Conservation (phyloP, 2,329 filamentous ascomycete genomes). For the Monosporascus sp. region DNA sequence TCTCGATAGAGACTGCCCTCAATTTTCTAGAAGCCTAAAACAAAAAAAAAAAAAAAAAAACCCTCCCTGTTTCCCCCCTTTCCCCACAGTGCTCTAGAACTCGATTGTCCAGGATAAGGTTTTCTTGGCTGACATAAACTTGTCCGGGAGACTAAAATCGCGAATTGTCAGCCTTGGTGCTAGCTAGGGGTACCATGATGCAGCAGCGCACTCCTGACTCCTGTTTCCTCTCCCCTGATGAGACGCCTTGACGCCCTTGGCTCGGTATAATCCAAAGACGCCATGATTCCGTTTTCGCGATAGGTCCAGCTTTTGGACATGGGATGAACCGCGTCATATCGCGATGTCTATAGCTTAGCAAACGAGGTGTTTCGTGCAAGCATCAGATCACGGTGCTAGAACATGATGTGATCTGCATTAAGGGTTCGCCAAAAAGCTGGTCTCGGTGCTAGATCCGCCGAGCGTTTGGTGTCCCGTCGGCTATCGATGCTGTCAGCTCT, state of each 20-base stretch:
- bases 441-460: too few species aligned
- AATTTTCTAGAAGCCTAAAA: too few species aligned
- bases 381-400: not conserved
- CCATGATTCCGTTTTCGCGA: not conserved
- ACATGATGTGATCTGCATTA: not conserved
- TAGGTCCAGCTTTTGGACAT: not conserved
- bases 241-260: not conserved
- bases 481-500: constrained; percentile 6
- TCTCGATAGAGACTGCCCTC: too few species aligned
- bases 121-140: too few species aligned
- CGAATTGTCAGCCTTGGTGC: too few species aligned
- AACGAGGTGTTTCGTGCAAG: not conserved
- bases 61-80: too few species aligned
- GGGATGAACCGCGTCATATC: not conserved
- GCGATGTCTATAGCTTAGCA: not conserved
- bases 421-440: too few species aligned
- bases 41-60: too few species aligned
- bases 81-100: too few species aligned
- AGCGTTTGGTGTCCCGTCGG: constrained; percentile 6
- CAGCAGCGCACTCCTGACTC: not conserved
- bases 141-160: too few species aligned
- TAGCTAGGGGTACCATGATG: not conserved
- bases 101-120: too few species aligned
- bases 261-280: not conserved
- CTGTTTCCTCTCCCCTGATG: not conserved